These are phyloP conservation scores for Pyricularia sp. DNA, from an alignment of 2,329 filamentous ascomycete genomes.

Conservation along the genomic window DNA sequence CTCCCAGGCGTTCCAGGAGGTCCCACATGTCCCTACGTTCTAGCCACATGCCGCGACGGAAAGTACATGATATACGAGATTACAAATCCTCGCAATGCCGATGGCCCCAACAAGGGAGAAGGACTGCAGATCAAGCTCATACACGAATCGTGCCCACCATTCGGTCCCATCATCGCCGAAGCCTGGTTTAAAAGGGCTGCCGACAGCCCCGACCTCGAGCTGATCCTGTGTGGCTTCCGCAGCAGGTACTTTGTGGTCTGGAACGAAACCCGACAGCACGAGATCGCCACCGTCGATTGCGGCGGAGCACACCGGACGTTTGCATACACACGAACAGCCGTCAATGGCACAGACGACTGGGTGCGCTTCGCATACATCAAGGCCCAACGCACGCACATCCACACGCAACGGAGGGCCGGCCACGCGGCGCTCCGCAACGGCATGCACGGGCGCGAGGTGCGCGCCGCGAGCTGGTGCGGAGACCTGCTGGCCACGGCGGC, in stretches of 20 bases:
- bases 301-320: slow-evolving; percentile 76
- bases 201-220: slow-evolving; percentile 25
- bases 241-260: slow-evolving; percentile 70
- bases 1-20: slow-evolving; percentile 20
- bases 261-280: slow-evolving; percentile 58
- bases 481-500: slow-evolving; percentile 48
- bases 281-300: slow-evolving; percentile 62
- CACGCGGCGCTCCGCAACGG: slow-evolving; percentile 47
- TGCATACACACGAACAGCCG: slow-evolving; percentile 27
- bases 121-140: slow-evolving; percentile 29
- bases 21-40: slow-evolving; percentile 29
- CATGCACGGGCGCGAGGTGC: slow-evolving; percentile 76
- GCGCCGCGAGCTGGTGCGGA: slow-evolving; percentile 28
- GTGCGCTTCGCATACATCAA: slow-evolving; percentile 62
- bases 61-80: slow-evolving; percentile 51
- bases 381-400: slow-evolving; percentile 39
- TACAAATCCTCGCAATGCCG: background rate
- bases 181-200: slow-evolving; percentile 40
- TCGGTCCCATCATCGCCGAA: slow-evolving; percentile 66
- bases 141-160: slow-evolving; percentile 56
- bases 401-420: slow-evolving; percentile 23
- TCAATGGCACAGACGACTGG: slow-evolving; percentile 14
- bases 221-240: slow-evolving; percentile 71
- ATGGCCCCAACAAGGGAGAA: background rate
- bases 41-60: slow-evolving; percentile 68